Conservation (phyloP, 1,284 basidiomycete genomes). For the Rhodotorula glutinis region DNA sequence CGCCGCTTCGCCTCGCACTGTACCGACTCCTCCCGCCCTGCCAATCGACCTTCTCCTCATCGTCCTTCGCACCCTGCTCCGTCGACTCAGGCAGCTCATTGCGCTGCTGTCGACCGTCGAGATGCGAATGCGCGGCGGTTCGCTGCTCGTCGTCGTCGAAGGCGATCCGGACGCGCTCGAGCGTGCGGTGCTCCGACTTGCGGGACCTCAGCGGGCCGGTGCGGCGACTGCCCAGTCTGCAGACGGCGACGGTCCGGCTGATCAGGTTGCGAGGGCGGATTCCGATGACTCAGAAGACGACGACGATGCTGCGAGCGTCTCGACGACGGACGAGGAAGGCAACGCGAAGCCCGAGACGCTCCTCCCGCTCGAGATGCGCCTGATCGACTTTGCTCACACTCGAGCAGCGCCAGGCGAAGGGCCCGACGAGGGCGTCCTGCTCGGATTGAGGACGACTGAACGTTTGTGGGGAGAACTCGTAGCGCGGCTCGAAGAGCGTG, state of each 20-base stretch:
- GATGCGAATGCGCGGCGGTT: slow-evolving; percentile 75
- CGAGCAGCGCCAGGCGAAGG: slow-evolving; percentile 62
- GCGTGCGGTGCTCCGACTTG: slow-evolving; percentile 52
- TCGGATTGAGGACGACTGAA: slow-evolving; percentile 65
- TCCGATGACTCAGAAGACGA: slow-evolving; percentile 46
- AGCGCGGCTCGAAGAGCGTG: slow-evolving; percentile 40
- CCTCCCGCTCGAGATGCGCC: slow-evolving; percentile 63
- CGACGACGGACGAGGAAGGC: slow-evolving; percentile 45
- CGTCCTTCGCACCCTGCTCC: slow-evolving; percentile 60
- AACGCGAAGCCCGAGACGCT: slow-evolving; percentile 50
- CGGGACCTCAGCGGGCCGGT: background rate
- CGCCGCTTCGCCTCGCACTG: slow-evolving; percentile 16
- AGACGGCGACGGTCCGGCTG: background rate
- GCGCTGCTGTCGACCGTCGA: slow-evolving; percentile 59
- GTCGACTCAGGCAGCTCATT: slow-evolving; percentile 59
- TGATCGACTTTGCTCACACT: slow-evolving; percentile 95
- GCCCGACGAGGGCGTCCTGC: slow-evolving; percentile 70
- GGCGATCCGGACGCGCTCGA: slow-evolving; percentile 58
- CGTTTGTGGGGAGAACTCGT: slow-evolving; percentile 57
- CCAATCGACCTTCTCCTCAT: slow-evolving; percentile 59
- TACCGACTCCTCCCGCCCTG: slow-evolving; percentile 52
- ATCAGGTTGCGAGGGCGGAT: no score
- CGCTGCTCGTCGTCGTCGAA: slow-evolving; percentile 80
- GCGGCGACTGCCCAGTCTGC: background rate
- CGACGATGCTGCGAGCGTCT: slow-evolving; percentile 41